Conservation (phyloP, 2,329 filamentous ascomycete genomes). For the Pyrenophora tritici-repentis region DNA sequence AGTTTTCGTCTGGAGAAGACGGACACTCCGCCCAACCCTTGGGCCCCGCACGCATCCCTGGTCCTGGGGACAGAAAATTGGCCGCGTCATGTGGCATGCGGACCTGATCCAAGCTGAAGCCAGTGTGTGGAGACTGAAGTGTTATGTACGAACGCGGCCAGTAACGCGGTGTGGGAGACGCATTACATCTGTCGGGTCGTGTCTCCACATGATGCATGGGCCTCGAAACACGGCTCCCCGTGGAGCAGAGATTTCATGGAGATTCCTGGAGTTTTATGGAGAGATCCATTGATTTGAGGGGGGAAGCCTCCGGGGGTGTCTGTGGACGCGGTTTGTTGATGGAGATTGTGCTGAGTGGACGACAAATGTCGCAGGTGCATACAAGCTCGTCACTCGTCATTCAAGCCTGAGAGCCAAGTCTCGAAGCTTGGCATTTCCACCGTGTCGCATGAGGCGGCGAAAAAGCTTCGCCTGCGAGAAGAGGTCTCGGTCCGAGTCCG, state of each 20-base stretch:
- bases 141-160: background rate
- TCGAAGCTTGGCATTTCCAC: conserved; percentile 6
- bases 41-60: conserved; percentile 2
- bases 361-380: background rate
- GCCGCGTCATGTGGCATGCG: conserved; percentile 4
- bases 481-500: background rate
- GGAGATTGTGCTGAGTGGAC: too few relatives aligned
- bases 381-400: conserved; percentile 7
- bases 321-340: background rate
- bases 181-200: background rate
- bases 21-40: conserved; percentile 10
- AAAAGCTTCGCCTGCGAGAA: background rate
- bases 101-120: background rate
- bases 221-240: background rate
- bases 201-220: background rate
- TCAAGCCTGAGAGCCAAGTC: conserved; percentile 6
- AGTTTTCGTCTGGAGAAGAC: conserved; percentile 2
- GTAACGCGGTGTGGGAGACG: conserved; percentile 2
- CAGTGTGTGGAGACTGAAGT: background rate
- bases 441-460: background rate
- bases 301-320: background rate
- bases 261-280: background rate
- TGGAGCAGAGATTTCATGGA: background rate
- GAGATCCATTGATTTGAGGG: too few relatives aligned
- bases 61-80: background rate